Evolutionary conservation across 441 rosid species (phyloP).

Genomic region (Populus hybrid): DNA sequence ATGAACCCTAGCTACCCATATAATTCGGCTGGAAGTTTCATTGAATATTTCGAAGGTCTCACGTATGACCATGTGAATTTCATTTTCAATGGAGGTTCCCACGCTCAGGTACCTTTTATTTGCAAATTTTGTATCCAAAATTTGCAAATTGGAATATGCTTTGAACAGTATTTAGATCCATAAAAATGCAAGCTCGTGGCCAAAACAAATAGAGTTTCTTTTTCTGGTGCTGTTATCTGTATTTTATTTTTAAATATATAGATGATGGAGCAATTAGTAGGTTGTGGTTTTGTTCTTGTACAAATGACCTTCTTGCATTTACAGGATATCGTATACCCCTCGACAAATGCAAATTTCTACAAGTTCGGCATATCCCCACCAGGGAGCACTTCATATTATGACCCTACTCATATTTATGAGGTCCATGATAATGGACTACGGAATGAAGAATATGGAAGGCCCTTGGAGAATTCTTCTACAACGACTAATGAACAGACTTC

Average conservation of each 20-base stretch:
- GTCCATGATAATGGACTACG: conserved; percentile 40
- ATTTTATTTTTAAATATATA: not conserved
- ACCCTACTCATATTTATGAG: conserved; percentile 44
- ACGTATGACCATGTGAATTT: conserved; percentile 78
- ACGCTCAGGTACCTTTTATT: conserved; percentile 52
- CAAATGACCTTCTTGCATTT: conserved; percentile 12
- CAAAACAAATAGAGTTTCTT: not conserved
- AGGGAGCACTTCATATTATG: conserved; percentile 46
- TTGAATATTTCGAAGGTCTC: conserved; percentile 77
- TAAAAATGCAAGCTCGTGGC: not conserved
- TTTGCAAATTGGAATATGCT: not conserved
- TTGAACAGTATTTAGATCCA: not conserved
- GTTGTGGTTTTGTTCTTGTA: not conserved
- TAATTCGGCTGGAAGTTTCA: conserved; percentile 69
- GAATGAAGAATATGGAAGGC: conserved; percentile 50
- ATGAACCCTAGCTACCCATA: conserved; percentile 52
- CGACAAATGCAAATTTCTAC: conserved; percentile 44
- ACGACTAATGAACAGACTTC: conserved; percentile 31
- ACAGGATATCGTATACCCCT: conserved; percentile 58
- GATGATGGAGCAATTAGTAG: not conserved
- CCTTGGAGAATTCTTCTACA: conserved; percentile 35
- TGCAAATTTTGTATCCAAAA: not conserved
- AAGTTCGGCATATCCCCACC: conserved; percentile 54
- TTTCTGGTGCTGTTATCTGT: not conserved
- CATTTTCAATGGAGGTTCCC: conserved; percentile 66